Evolutionary conservation across 2,329 filamentous ascomycete genomes (phyloP).

Genomic region (Orbilia javanica): DNA sequence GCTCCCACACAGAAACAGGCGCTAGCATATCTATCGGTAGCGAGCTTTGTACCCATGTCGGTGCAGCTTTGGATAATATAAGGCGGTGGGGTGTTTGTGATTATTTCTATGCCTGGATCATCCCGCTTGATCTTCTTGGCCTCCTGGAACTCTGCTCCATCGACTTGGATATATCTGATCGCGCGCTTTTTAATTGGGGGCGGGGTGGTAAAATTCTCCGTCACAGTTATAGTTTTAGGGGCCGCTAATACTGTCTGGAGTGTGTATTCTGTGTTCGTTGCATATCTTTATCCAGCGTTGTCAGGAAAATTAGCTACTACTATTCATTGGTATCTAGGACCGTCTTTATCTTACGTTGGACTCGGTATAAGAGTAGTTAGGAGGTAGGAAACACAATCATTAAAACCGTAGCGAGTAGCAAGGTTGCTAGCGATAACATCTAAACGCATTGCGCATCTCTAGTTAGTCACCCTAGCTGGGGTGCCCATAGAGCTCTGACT

Average conservation of each 20-base stretch:
- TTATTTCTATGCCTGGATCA: not conserved
- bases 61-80: not conserved
- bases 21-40: conserved; percentile 1
- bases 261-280: not conserved
- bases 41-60: not conserved
- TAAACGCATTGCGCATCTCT: not conserved
- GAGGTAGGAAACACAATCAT: not conserved
- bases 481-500: not conserved
- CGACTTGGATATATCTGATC: not conserved
- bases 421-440: not conserved
- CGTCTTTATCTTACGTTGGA: not conserved
- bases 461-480: not conserved
- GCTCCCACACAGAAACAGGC: conserved; percentile 5
- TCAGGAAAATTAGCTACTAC: not conserved
- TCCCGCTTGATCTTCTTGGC: not conserved
- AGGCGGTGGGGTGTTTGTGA: not conserved
- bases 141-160: not conserved
- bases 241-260: not conserved
- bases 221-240: not conserved
- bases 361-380: not conserved
- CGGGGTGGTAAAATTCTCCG: not conserved
- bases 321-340: not conserved
- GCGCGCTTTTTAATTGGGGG: not conserved
- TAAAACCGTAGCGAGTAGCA: not conserved
- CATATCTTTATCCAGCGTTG: not conserved